phyloP scores from a whole-genome alignment of 2,329 filamentous ascomycete species.

The Dothistroma pini region DNA sequence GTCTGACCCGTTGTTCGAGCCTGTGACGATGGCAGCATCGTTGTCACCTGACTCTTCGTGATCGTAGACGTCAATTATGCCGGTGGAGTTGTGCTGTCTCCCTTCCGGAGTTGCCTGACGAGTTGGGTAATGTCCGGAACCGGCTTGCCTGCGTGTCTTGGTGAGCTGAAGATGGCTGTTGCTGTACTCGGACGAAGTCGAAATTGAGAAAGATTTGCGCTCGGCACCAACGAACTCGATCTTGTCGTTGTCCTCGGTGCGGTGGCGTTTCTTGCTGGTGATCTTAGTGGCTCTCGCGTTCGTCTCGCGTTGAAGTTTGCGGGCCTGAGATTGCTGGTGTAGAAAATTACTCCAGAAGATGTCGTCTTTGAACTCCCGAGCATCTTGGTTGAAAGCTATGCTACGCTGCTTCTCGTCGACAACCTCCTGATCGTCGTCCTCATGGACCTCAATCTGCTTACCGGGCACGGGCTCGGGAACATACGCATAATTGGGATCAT shows the following conservation, averaged over 20 bases:
- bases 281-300: too few species aligned
- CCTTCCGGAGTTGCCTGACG: not conserved
- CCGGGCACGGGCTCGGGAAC: not conserved
- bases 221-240: not conserved
- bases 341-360: constrained; percentile 15
- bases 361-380: constrained; percentile 5
- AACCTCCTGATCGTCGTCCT: constrained; percentile 3
- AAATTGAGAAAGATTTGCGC: not conserved
- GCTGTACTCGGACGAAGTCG: not conserved
- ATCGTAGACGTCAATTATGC: not conserved
- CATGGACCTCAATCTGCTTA: constrained; percentile 1
- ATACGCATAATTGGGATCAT: constrained; percentile 17
- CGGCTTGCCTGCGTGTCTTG: not conserved
- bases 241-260: not conserved
- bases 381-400: constrained; percentile 13
- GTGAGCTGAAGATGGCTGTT: not conserved
- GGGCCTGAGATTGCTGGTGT: constrained; percentile 2
- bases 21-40: not conserved
- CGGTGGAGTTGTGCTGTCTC: not conserved
- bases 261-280: too few species aligned
- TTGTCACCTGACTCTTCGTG: not conserved
- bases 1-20: not conserved
- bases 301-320: constrained; percentile 12
- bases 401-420: constrained; percentile 12
- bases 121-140: not conserved